phyloP scores from a whole-genome alignment of 2,329 filamentous ascomycete genomes.

The Clarireedia hainanense region DNA sequence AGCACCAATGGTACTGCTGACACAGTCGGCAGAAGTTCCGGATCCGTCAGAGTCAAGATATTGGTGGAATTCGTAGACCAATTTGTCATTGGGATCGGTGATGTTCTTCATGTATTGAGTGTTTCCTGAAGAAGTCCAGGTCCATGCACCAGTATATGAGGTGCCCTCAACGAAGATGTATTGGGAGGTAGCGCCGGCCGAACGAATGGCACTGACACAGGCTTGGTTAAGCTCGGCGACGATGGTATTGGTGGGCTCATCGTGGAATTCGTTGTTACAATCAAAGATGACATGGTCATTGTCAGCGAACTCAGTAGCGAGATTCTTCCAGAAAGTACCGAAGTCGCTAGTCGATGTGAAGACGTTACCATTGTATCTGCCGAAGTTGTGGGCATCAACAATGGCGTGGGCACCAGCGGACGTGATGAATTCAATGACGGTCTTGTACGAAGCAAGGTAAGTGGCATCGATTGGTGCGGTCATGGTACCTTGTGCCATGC shows the following conservation, averaged over 20 bases:
- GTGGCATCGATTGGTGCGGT: conserved; percentile 36
- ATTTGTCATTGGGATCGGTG: conserved; percentile 43
- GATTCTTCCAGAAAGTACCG: conserved; percentile 34
- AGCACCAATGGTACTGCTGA: conserved; percentile 43
- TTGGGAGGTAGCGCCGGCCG: conserved; percentile 38
- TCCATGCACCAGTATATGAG: conserved; percentile 21
- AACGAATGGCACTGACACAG: conserved; percentile 37
- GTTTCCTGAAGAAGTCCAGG: conserved; percentile 37
- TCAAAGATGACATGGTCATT: conserved; percentile 34
- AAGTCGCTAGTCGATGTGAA: conserved; percentile 32
- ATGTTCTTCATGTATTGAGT: conserved; percentile 35
- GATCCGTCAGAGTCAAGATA: conserved; percentile 50
- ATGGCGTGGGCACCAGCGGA: conserved; percentile 39
- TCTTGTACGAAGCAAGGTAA: conserved; percentile 37
- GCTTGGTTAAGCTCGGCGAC: conserved; percentile 34
- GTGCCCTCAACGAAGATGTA: conserved; percentile 52
- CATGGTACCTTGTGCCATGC: conserved; percentile 41
- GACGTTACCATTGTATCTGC: conserved; percentile 38
- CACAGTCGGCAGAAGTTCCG: conserved; percentile 43
- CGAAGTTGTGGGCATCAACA: conserved; percentile 44
- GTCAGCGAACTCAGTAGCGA: conserved; percentile 31
- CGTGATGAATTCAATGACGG: conserved; percentile 39
- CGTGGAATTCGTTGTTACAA: conserved; percentile 40
- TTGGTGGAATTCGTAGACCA: conserved; percentile 56
- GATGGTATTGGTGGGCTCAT: conserved; percentile 13